phyloP scores from a whole-genome alignment of 192 early-diverging fungal species.

The Glomus cerebriforme region DNA sequence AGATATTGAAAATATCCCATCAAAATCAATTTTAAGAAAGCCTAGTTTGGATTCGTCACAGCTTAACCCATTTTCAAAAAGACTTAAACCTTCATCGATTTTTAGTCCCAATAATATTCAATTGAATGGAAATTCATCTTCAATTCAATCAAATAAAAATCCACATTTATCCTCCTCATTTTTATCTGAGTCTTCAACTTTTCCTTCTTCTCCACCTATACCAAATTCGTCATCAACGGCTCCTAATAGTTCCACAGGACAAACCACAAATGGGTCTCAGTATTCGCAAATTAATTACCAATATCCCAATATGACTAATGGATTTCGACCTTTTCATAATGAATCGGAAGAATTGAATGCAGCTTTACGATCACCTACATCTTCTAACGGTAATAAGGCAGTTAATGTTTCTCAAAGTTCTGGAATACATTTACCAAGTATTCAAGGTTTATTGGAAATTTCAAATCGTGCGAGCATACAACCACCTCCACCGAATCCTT shows the following conservation, averaged over 20 bases:
- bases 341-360: neutral
- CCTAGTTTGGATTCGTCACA: neutral
- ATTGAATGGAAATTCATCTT: neutral
- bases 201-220: neutral
- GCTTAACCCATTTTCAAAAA: neutral
- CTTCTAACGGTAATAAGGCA: neutral
- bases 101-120: neutral
- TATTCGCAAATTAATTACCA: neutral
- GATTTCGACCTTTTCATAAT: slow-evolving; percentile 3
- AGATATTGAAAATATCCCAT: neutral
- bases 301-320: neutral
- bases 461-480: neutral
- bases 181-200: neutral
- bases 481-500: neutral
- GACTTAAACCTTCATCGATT: neutral
- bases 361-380: neutral
- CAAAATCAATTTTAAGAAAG: neutral
- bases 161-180: neutral
- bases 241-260: neutral
- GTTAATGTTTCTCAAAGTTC: neutral
- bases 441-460: slow-evolving; percentile 24
- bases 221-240: neutral
- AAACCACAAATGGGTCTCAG: neutral
- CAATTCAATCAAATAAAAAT: neutral
- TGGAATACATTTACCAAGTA: slow-evolving; percentile 28